Conservation (phyloP, 352 stramenopile genomes). For the Pythium brachiatum region DNA sequence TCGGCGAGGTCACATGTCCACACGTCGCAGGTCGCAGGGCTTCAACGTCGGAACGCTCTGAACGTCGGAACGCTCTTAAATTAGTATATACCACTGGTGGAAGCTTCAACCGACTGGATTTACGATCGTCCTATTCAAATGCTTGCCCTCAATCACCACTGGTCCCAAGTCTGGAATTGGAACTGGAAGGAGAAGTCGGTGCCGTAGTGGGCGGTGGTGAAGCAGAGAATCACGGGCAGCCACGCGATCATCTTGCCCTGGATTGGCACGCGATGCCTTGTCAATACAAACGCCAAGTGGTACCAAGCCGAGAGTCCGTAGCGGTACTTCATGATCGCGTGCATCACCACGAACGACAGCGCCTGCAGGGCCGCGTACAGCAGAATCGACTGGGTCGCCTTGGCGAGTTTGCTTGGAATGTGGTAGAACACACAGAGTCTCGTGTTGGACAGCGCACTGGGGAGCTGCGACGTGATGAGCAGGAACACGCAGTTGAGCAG, state of each 20-base stretch:
- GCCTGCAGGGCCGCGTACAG: conserved; percentile 25
- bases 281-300: conserved; percentile 27
- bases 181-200: conserved; percentile 27
- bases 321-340: conserved; percentile 21
- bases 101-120: neutral
- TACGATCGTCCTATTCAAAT: neutral
- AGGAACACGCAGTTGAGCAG: conserved; percentile 23
- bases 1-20: neutral
- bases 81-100: neutral
- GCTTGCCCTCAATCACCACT: neutral
- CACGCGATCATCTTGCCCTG: conserved; percentile 26
- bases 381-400: conserved; percentile 10
- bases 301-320: conserved; percentile 22
- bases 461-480: conserved; percentile 9
- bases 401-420: neutral
- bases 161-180: conserved; percentile 10
- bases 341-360: conserved; percentile 18
- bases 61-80: conserved; percentile 5
- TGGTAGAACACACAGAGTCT: conserved; percentile 9
- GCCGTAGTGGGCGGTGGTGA: conserved; percentile 14
- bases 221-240: conserved; percentile 21
- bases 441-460: conserved; percentile 16
- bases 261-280: conserved; percentile 20
- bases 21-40: neutral
- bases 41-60: conserved; percentile 9